phyloP scores from a whole-genome alignment of 2,329 filamentous ascomycete species.

The Scytalidium lignicola region DNA sequence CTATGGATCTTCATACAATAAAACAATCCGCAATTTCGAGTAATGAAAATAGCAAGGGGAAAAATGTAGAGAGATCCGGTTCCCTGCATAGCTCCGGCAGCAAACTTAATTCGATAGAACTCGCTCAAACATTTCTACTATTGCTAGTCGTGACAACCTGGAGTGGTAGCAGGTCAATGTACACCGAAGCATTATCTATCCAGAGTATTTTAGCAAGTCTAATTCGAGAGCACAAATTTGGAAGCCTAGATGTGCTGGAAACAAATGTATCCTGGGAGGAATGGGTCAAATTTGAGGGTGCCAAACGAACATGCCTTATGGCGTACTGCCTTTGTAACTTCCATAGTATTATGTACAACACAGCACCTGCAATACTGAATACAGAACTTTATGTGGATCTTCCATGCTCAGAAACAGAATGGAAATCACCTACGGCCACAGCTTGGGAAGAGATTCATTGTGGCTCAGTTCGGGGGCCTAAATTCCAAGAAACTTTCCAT shows the following conservation, averaged over 20 bases:
- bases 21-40: too few species aligned
- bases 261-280: slow-evolving; percentile 45
- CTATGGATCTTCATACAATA: too few species aligned
- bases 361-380: slow-evolving; percentile 50
- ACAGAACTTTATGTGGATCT: slow-evolving; percentile 52
- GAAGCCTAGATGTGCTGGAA: slow-evolving; percentile 37
- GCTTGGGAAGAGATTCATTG: slow-evolving; percentile 51
- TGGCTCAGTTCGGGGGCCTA: background rate
- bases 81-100: too few species aligned
- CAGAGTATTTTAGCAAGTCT: slow-evolving; percentile 54
- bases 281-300: slow-evolving; percentile 53
- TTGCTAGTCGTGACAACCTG: slow-evolving; percentile 56
- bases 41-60: background rate
- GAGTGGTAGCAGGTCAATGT: slow-evolving; percentile 51
- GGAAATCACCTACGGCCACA: slow-evolving; percentile 52
- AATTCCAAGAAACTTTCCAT: slow-evolving; percentile 52
- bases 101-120: slow-evolving; percentile 41
- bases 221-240: slow-evolving; percentile 34
- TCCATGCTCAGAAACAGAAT: slow-evolving; percentile 50
- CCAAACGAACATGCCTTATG: slow-evolving; percentile 53
- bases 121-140: slow-evolving; percentile 57
- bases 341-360: slow-evolving; percentile 57
- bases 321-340: slow-evolving; percentile 60
- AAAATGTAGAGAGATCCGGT: too few species aligned
- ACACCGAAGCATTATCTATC: slow-evolving; percentile 52